Evolutionary conservation across 352 stramenopile species (phyloP), one percentile per base, ranked within the genome.

Genomic region (Pythium phragmitis): DNA sequence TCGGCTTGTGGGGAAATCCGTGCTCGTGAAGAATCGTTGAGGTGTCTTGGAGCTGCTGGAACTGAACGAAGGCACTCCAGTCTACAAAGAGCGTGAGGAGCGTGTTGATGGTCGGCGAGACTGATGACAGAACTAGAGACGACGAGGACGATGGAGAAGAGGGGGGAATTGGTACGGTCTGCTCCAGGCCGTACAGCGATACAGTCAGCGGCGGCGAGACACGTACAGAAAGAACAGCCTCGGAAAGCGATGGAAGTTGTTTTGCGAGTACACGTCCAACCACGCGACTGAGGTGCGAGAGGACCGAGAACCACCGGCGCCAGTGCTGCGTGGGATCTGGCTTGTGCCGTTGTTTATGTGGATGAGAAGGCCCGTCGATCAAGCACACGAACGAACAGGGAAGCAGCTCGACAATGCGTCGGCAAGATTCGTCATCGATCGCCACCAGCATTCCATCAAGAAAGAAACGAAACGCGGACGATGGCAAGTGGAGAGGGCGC

Each of bases 41-140:
- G 14, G 77, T 69, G 37, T 80, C 61, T 30, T 88, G 80, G 0
- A 90, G 64, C 23, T 78, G 65, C 45, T 88, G 80, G 21, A 88
- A 86, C 36, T 72, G 61, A 11, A 78, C 59, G 34, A 87, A 88
- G 2, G 75, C 56, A 33, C 55, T 57, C 80, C 80, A 90, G 46
- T 85, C 68, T 11, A 85, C 64, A 42, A 87, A 72, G 7, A 60
- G 11, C 2, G 56, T 16, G 8, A 72, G 42, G 34, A 63, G 52
- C 16, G 60, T 63, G 37, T 51, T 16, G 7, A 67, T 53, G 16
- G 16, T 64, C 2, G 55, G 56, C 5, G 17, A 51, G 21, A 53
- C 39, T n/a, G 28, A 48, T 3, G 21, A 26, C 37, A 19, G 17
- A 7, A 11, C 13, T 39, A 14, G 5, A 6, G 7, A 5, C 43